Base-by-base conservation (phyloP, 176 grass and related monocot genomes). In the Guadua angustifolia region DNA sequence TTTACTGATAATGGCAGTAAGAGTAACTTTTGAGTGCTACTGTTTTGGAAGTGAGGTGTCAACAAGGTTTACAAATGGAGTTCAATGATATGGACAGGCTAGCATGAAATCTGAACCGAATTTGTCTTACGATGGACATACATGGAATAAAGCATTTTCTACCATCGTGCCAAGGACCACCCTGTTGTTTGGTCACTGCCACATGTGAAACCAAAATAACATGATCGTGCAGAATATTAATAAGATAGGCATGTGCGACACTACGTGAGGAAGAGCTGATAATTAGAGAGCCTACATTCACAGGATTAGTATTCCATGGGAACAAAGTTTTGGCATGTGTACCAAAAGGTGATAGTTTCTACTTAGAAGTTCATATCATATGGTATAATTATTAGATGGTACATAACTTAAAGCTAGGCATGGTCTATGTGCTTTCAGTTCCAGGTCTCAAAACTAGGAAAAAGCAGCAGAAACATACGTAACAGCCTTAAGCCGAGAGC, bases 311-410 rank as follows among this genome's bases (percentile, higher is more conserved):
- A 63, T 83, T 79, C 47, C 87, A 79, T 21, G 45, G 55, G 55
- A 86, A 26, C 33, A 72, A 36, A 35, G 64, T 51, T 69, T 85
- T 82, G 75, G 83, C 81, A 77, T 78, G 58, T 77, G 76, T 70
- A 80, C 73, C 84, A 85, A 79, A 43, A 49, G 71, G 25, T 11
- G 49, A 39, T 78, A 66, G 82, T 74, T 80, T 69, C 86, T 86
- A 82, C 78, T 69, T 39, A 45, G 24, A 14, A 89, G 78, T 55
- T 52, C 86, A 82, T 59, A 92, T 68, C 74, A 90, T 90, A 90
- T 92, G 69, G 82, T 71, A 95, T 71, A 82, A 85, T 90, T 90
- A 95, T 92, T 92, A 86, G 93, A 74, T 73, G 74, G 81, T 79
- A 71, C 78, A 76, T 61, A 92, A 75, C 65, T 79, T 69, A 68